phyloP scores from a whole-genome alignment of 495 filamentous ascomycete species.

The Aspergillus coremiiformis region DNA sequence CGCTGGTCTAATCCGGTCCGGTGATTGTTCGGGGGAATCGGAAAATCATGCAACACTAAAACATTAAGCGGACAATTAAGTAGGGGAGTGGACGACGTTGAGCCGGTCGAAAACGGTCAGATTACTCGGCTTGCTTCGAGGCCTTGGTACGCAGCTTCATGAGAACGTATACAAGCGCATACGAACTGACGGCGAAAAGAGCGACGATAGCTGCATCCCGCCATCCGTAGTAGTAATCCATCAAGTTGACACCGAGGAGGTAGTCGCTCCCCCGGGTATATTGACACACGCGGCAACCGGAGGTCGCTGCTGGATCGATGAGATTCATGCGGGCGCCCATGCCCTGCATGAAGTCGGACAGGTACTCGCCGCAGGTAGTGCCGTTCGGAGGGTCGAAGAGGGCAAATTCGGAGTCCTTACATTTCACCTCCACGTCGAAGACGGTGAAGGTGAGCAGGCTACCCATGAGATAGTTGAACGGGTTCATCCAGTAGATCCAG shows the following conservation, averaged over 20 bases:
- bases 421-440: slow-evolving; percentile 48
- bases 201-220: slow-evolving; percentile 37
- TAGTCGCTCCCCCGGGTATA: slow-evolving; percentile 34
- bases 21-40: neutral
- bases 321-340: slow-evolving; percentile 47
- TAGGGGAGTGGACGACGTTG: neutral
- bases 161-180: slow-evolving; percentile 39
- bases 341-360: slow-evolving; percentile 39
- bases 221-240: slow-evolving; percentile 40
- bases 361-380: slow-evolving; percentile 49
- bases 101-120: neutral
- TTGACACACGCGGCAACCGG: slow-evolving; percentile 54
- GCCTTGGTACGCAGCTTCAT: slow-evolving; percentile 38
- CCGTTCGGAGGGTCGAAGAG: slow-evolving; percentile 47
- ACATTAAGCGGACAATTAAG: neutral
- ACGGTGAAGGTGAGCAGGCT: slow-evolving; percentile 51
- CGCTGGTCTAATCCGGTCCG: neutral
- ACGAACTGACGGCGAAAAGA: slow-evolving; percentile 39
- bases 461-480: slow-evolving; percentile 61
- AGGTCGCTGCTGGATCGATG: slow-evolving; percentile 44
- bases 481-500: slow-evolving; percentile 70
- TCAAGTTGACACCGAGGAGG: slow-evolving; percentile 30
- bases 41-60: neutral
- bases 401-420: slow-evolving; percentile 50
- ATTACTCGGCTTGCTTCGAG: slow-evolving; percentile 19